phyloP scores from a whole-genome alignment of 345 rosid species.

The Combretum micranthum region DNA sequence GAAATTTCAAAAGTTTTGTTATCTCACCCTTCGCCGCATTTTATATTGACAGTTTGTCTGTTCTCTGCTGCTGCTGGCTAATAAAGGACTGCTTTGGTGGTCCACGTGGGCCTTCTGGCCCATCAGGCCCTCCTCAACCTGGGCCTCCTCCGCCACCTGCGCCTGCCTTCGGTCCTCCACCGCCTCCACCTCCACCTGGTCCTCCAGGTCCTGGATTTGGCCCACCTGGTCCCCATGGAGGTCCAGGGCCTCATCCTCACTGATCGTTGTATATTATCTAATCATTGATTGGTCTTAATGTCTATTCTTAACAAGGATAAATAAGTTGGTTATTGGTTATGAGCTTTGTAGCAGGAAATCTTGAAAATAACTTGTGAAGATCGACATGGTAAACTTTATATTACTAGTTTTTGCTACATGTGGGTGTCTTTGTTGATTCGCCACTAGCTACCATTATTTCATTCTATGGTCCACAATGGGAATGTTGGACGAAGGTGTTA shows the following conservation, averaged over 20 bases:
- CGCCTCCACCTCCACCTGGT: conserved; percentile 2
- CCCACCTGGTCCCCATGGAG: conserved; percentile 9
- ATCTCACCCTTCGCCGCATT: too few species aligned
- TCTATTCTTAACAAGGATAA: too few species aligned
- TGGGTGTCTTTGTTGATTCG: too few species aligned
- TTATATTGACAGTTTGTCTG: conserved; percentile 15
- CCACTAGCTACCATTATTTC: too few species aligned
- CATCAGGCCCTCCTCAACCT: conserved; percentile 2
- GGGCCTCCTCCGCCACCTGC: conserved; percentile 7
- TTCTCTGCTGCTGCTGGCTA: conserved; percentile 31
- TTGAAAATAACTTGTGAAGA: too few species aligned
- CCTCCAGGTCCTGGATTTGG: conserved; percentile 1
- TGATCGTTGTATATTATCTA: background rate
- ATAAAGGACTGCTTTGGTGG: conserved; percentile 24
- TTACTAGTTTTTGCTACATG: too few species aligned
- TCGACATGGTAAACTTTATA: too few species aligned
- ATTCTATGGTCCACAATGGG: too few species aligned
- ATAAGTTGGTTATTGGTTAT: too few species aligned
- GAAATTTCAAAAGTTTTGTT: background rate
- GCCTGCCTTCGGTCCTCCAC: background rate
- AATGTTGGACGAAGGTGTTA: too few species aligned
- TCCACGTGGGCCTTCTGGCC: conserved; percentile 8
- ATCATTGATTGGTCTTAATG: too few species aligned
- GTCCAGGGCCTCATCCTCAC: conserved; percentile 1
- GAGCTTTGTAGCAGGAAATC: too few species aligned